Evolutionary conservation across 2,329 filamentous ascomycete genomes (phyloP).

Genomic region (Botrytis deweyae): DNA sequence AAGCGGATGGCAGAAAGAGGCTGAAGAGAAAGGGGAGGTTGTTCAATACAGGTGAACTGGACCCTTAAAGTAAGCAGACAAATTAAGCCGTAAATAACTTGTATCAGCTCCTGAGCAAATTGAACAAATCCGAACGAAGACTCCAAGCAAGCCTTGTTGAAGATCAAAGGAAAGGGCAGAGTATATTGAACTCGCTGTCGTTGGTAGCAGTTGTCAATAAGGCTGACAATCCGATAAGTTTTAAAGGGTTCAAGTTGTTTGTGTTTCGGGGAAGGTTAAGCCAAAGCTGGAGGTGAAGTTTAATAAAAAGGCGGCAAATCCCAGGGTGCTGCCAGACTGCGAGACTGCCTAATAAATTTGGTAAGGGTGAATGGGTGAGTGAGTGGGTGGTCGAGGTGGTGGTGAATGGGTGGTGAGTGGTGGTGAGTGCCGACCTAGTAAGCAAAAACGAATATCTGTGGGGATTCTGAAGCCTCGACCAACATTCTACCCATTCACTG

Average conservation of each 20-base stretch:
- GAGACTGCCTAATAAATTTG: not conserved
- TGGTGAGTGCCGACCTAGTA: not conserved
- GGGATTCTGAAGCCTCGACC: constrained; percentile 2
- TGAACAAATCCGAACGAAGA: constrained; percentile 5
- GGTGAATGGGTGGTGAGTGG: not conserved
- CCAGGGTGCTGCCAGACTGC: not conserved
- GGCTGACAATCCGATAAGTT: constrained; percentile 15
- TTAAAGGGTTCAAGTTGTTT: constrained; percentile 1
- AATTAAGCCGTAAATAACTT: constrained; percentile 11
- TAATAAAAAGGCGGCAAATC: constrained; percentile 11
- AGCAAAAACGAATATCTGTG: not conserved
- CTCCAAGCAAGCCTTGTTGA: not conserved
- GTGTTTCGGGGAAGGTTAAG: not conserved
- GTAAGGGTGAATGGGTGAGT: not conserved
- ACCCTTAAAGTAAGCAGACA: constrained; percentile 1
- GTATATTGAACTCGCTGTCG: not conserved
- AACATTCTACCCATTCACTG: not conserved
- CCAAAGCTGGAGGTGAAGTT: constrained; percentile 6
- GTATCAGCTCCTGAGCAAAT: constrained; percentile 16
- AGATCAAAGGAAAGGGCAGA: not conserved
- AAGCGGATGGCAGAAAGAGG: not conserved
- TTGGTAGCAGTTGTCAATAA: constrained; percentile 10
- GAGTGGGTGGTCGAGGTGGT: not conserved
- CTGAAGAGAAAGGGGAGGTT: constrained; percentile 9
- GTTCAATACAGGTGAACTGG: not conserved